These are phyloP conservation scores for Crocinoboletus sp. DNA, from an alignment of 1,284 basidiomycete species.

Conservation along the genomic window DNA sequence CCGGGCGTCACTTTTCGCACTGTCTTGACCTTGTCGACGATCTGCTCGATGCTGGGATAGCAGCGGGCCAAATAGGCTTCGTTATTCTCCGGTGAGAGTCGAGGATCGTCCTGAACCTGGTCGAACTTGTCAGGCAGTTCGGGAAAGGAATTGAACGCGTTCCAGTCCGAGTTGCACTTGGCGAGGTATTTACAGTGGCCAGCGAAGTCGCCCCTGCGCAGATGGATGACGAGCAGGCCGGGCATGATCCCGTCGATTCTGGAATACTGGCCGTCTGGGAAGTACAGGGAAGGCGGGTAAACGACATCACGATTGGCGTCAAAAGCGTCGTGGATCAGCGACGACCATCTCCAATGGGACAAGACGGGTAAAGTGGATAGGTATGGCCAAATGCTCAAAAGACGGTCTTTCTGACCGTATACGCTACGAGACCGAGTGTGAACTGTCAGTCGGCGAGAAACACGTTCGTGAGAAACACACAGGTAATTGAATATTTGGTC, in stretches of 20 bases:
- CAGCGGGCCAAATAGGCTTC: conserved; percentile 35
- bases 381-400: conserved; percentile 35
- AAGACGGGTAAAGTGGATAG: conserved; percentile 36
- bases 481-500: conserved; percentile 29
- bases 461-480: conserved; percentile 18
- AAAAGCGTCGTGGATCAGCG: conserved; percentile 34
- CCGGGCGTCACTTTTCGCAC: conserved; percentile 24
- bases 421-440: conserved; percentile 24
- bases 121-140: conserved; percentile 35
- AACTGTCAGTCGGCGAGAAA: too few relatives aligned
- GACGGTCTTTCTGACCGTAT: conserved; percentile 27
- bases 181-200: conserved; percentile 45
- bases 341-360: conserved; percentile 36
- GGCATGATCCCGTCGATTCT: conserved; percentile 2
- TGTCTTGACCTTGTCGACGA: conserved; percentile 32
- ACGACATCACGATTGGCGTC: conserved; percentile 31
- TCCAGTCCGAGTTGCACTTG: conserved; percentile 34
- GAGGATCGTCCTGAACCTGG: conserved; percentile 12
- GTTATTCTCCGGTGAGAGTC: conserved; percentile 25
- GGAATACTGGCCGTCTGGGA: neutral
- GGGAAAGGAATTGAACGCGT: conserved; percentile 40
- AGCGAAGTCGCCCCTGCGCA: conserved; percentile 56
- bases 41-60: conserved; percentile 36
- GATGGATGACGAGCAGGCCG: conserved; percentile 50
- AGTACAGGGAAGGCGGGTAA: conserved; percentile 20